Percentiles rank a stretch among this genome's conserved stretches.
phyloP scores from a whole-genome alignment of 116 monocot genomes.

The Iris pallida region DNA sequence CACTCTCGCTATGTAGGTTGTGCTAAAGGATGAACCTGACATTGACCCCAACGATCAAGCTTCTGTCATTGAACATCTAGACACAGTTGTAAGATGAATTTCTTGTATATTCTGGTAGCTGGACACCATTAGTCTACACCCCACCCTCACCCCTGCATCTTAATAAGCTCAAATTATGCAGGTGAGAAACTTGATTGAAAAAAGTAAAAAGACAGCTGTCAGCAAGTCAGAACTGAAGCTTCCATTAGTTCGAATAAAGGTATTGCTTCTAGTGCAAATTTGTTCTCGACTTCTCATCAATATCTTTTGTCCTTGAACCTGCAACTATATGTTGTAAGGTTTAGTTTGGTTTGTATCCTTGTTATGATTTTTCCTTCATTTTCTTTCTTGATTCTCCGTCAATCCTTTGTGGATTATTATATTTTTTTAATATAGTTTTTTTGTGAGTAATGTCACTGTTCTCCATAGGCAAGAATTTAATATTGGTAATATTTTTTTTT shows the following conservation, averaged over 20 bases:
- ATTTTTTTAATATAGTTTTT: not conserved
- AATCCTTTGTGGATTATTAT: not conserved
- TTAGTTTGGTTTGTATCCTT: not conserved
- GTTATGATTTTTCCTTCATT: conserved; percentile 5
- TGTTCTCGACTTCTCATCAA: too few relatives aligned
- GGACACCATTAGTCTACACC: not conserved
- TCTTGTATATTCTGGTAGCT: not conserved
- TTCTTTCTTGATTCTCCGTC: not conserved
- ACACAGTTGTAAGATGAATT: conserved; percentile 66
- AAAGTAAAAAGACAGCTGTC: conserved; percentile 44
- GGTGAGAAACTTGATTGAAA: conserved; percentile 85
- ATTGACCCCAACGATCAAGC: conserved; percentile 93
- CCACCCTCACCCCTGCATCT: not conserved
- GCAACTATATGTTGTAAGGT: not conserved
- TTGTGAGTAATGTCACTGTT: not conserved
- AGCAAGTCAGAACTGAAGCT: conserved; percentile 78
- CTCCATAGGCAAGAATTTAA: conserved; percentile 4
- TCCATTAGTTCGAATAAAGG: conserved; percentile 93
- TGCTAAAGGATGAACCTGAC: conserved; percentile 86
- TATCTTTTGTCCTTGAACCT: not conserved
- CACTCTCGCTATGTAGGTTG: conserved; percentile 56
- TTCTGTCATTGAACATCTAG: conserved; percentile 93
- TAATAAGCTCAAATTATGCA: conserved; percentile 24
- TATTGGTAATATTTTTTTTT: conserved; percentile 17
- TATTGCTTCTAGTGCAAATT: conserved; percentile 14